Evolutionary conservation across 2,329 filamentous ascomycete species (phyloP).

Genomic region (Gremmenia infestans): DNA sequence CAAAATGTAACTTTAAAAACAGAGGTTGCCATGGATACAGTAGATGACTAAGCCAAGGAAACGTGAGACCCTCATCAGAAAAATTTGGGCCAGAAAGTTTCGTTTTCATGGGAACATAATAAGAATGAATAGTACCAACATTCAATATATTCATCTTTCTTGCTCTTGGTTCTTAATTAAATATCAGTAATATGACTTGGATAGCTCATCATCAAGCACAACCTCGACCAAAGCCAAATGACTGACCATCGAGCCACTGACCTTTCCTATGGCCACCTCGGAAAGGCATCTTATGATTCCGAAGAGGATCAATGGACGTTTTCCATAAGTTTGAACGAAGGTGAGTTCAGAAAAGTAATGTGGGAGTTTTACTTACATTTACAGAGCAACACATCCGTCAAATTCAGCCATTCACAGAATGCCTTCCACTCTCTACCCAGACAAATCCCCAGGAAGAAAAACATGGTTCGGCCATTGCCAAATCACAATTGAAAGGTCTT

Average conservation of each 20-base stretch:
- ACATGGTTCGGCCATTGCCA: conserved; percentile 5
- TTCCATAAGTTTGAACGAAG: conserved; percentile 16
- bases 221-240: conserved; percentile 33
- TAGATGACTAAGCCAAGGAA: background rate
- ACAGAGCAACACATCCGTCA: conserved; percentile 23
- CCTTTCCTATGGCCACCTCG: conserved; percentile 50
- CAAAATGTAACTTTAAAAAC: background rate
- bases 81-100: background rate
- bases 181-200: conserved; percentile 18
- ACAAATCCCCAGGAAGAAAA: conserved; percentile 5
- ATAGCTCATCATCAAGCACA: conserved; percentile 9
- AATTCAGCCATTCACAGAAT: conserved; percentile 24
- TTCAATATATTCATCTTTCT: conserved; percentile 2
- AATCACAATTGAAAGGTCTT: conserved; percentile 22
- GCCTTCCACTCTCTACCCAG: conserved; percentile 21
- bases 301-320: conserved; percentile 30
- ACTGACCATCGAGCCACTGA: conserved; percentile 37
- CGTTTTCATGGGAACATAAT: background rate
- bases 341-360: conserved; percentile 10
- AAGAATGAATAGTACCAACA: conserved; percentile 4
- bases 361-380: conserved; percentile 9
- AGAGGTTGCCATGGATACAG: background rate
- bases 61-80: background rate
- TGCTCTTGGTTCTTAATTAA: conserved; percentile 5
- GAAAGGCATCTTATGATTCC: conserved; percentile 41